phyloP scores from a whole-genome alignment of 108 stramenopile species.

The Mayamaea pseudoterrestris region DNA sequence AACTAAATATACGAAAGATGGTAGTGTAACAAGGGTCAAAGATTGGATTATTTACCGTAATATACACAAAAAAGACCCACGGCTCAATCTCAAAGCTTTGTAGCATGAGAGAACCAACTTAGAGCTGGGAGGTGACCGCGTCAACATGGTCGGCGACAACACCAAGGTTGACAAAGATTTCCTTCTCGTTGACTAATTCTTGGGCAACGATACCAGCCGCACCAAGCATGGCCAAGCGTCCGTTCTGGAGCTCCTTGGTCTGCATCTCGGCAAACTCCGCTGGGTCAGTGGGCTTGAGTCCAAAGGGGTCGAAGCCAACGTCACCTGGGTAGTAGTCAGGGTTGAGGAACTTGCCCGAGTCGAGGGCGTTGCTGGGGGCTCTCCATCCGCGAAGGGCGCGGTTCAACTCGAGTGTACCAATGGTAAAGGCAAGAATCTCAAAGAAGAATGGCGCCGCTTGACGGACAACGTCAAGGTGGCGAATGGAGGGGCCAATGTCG shows the following conservation, averaged over 20 bases:
- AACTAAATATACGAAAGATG: too few species aligned
- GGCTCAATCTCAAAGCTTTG: too few species aligned
- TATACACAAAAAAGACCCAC: too few species aligned
- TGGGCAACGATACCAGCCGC: constrained; percentile 64
- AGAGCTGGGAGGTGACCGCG: too few species aligned
- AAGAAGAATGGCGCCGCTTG: constrained; percentile 32
- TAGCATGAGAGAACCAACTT: too few species aligned
- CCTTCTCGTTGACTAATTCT: constrained; percentile 67
- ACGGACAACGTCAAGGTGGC: constrained; percentile 34
- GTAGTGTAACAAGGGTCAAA: too few species aligned
- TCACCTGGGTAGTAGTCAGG: constrained; percentile 57
- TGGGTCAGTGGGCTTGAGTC: constrained; percentile 50
- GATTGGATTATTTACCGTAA: too few species aligned
- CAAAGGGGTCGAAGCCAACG: constrained; percentile 70
- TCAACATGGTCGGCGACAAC: constrained; percentile 17
- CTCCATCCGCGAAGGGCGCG: constrained; percentile 61
- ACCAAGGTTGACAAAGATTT: constrained; percentile 34
- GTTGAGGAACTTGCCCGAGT: constrained; percentile 24
- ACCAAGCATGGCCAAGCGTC: constrained; percentile 90
- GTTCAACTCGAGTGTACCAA: constrained; percentile 8
- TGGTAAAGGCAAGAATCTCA: constrained; percentile 1
- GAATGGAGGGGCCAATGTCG: constrained; percentile 46
- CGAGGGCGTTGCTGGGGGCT: constrained; percentile 37
- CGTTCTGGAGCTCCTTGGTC: constrained; percentile 79
- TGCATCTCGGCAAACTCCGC: constrained; percentile 47